Base-by-base conservation (phyloP, 1,284 basidiomycete species). In the Leccinum fallax region DNA sequence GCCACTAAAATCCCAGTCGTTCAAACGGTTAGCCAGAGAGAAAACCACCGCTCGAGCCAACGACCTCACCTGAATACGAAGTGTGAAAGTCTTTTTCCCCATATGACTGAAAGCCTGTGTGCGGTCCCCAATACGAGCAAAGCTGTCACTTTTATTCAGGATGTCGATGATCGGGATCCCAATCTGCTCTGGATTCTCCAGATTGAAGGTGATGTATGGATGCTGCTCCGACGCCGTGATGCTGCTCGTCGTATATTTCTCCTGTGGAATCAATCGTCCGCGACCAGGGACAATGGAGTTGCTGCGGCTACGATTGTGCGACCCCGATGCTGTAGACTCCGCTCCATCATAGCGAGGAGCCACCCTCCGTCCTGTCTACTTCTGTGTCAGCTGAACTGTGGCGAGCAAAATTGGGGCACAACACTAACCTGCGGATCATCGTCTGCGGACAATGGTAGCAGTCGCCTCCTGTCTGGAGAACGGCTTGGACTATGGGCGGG, bases 31-130 rank as follows among this genome's bases (percentile, higher is more conserved):
- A 63, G 51, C 52, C 26, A 57, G 38, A 49, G 16, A 48, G 3
- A 49, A 34, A 55, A 21, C 9, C 10, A 52, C 3, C 10, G n/a
- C 10, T 43, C 38, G 34, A 51, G 10, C 21, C 5, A 8, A 10
- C 8, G 11, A 53, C 24, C 63, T 61, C 52, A 75, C 73, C 56
- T 62, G 61, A 13, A 74, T 48, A 30, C 74, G 74, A 4, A 73
- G 46, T n/a, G 67, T 74, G 21, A 74, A 75, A 3, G 71, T 73
- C 63, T 68, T 61, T 51, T 64, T 72, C 46, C 58, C 71, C 64
- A 68, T 63, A 3, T 69, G 61, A n/a, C 21, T 32, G n/a, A 72
- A 73, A 10, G 53, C 49, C 15, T 64, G 36, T 24, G 58, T 53
- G 26, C 61, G 53, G 53, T 62, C 63, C 24, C 51, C 60, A n/a